Conservation (phyloP, 257 asterid species). For the Salvia splendens region DNA sequence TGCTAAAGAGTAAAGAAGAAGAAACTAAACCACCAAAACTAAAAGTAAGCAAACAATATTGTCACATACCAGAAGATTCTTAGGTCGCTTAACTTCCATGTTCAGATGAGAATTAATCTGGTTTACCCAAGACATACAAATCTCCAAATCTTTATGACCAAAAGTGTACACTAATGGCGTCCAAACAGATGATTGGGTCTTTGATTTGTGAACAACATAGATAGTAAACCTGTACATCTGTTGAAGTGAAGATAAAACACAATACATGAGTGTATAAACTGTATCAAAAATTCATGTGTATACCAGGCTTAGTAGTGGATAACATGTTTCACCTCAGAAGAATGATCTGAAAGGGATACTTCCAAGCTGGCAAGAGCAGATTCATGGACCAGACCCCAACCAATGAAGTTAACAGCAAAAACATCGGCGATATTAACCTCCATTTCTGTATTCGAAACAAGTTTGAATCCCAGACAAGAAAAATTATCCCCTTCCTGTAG, state of each 20-base stretch:
- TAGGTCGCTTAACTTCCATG: slow-evolving; percentile 63
- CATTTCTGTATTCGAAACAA: slow-evolving; percentile 40
- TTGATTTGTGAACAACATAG: slow-evolving; percentile 66
- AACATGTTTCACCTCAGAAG: slow-evolving; percentile 61
- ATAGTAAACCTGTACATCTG: slow-evolving; percentile 87
- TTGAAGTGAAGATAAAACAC: slow-evolving; percentile 33
- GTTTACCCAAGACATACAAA: slow-evolving; percentile 71
- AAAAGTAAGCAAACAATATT: slow-evolving; percentile 5
- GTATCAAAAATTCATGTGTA: neutral
- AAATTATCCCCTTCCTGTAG: slow-evolving; percentile 53
- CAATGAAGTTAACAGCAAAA: slow-evolving; percentile 67
- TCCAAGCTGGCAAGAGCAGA: slow-evolving; percentile 48
- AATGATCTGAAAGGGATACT: slow-evolving; percentile 49
- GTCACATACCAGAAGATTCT: slow-evolving; percentile 78
- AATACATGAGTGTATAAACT: slow-evolving; percentile 16
- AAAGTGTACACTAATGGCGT: slow-evolving; percentile 62
- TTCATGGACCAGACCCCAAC: slow-evolving; percentile 57
- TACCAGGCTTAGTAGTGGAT: slow-evolving; percentile 22
- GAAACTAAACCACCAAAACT: neutral
- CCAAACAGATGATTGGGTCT: slow-evolving; percentile 57
- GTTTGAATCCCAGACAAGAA: slow-evolving; percentile 57
- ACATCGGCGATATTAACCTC: slow-evolving; percentile 61
- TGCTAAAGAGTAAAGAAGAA: too few species aligned
- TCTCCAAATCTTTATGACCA: slow-evolving; percentile 67
- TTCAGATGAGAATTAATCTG: slow-evolving; percentile 49